Percentiles rank a stretch among this genome's conserved stretches.
phyloP scores from a whole-genome alignment of 106 monocot species.

The Phalaenopsis equestris region DNA sequence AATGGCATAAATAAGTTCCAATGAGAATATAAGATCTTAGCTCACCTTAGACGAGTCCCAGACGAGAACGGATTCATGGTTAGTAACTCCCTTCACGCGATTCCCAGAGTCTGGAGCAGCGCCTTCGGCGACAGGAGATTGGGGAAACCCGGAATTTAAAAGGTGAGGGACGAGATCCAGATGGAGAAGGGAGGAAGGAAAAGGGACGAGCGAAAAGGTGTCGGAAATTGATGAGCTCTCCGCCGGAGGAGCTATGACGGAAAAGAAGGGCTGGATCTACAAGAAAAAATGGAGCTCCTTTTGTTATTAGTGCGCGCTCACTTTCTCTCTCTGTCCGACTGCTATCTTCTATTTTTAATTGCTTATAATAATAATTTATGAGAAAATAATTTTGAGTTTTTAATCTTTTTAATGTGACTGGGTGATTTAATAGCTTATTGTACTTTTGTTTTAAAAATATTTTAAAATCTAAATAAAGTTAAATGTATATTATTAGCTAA shows the following conservation, averaged over 20 bases:
- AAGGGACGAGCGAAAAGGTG: background rate
- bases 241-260: background rate
- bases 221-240: background rate
- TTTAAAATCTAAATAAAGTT: too few species aligned
- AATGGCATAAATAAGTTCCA: background rate
- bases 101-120: conserved; percentile 8
- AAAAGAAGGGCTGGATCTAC: background rate
- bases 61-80: conserved; percentile 77
- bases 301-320: background rate
- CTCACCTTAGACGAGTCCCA: conserved; percentile 63
- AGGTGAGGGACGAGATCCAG: background rate
- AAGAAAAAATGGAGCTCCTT: background rate
- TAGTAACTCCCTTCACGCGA: background rate
- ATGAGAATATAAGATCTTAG: background rate
- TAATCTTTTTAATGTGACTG: too few species aligned
- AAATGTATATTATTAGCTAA: too few species aligned
- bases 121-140: background rate
- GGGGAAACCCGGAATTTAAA: background rate
- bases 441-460: too few species aligned
- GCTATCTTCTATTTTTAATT: background rate
- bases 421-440: too few species aligned
- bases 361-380: too few species aligned
- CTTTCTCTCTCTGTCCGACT: background rate
- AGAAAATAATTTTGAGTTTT: too few species aligned
- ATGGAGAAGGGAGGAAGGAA: background rate